These are phyloP conservation scores for Candida ascalaphidarum DNA, from an alignment of 805 yeast species.

Conservation along the genomic window DNA sequence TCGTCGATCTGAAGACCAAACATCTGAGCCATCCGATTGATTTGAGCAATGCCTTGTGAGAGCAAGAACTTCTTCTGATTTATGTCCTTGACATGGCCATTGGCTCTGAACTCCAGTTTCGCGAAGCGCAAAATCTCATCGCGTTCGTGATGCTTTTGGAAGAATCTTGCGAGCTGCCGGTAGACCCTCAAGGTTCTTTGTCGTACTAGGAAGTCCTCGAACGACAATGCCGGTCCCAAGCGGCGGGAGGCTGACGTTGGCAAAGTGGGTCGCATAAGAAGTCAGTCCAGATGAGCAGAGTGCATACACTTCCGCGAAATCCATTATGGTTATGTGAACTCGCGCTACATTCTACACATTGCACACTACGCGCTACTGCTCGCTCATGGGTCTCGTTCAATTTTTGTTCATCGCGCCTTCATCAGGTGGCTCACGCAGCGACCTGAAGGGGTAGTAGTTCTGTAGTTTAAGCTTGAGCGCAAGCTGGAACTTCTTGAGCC, in stretches of 20 bases:
- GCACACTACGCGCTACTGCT: too few relatives aligned
- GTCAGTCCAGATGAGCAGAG: background rate
- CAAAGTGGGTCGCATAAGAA: too few relatives aligned
- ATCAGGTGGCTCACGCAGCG: too few relatives aligned
- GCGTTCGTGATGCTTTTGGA: constrained; percentile 28
- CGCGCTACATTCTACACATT: too few relatives aligned
- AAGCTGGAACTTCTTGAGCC: too few relatives aligned
- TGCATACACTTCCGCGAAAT: background rate
- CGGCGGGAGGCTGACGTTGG: too few relatives aligned
- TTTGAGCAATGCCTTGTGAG: constrained; percentile 20
- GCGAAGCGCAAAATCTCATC: constrained; percentile 22
- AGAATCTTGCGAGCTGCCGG: constrained; percentile 21
- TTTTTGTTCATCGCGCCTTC: too few relatives aligned
- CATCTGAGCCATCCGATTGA: constrained; percentile 15
- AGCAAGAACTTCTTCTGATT: constrained; percentile 29
- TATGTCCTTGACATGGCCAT: constrained; percentile 18
- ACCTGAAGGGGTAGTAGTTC: too few relatives aligned
- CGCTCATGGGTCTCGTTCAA: too few relatives aligned
- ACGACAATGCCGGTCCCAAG: constrained; percentile 7
- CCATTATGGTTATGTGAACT: too few relatives aligned
- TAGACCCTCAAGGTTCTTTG: constrained; percentile 24
- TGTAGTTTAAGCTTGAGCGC: too few relatives aligned
- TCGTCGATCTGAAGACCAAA: constrained; percentile 10
- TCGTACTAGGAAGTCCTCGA: constrained; percentile 34
- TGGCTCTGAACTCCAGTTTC: constrained; percentile 24